Base-by-base conservation (phyloP, 2,329 filamentous ascomycete genomes). In the Colletotrichum liaoningense region DNA sequence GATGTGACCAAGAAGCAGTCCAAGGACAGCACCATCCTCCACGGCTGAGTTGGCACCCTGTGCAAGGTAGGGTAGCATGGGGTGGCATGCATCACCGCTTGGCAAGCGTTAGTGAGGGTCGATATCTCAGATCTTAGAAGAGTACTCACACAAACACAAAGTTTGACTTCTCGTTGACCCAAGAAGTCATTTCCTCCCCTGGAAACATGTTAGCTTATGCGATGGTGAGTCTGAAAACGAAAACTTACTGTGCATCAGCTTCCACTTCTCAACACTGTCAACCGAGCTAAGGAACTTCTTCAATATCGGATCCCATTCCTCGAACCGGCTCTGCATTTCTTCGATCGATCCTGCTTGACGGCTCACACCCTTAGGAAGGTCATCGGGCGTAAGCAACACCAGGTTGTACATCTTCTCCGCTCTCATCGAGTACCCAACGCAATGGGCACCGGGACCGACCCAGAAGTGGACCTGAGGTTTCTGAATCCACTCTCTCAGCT, bases 31-130 rank as follows among this genome's bases (percentile, higher is more conserved):
- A 0, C 91, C 92, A 66, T 94, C 92, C 78, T 94, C 92, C 1
- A 94, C 84, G 0, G 89, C 88, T 0, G 88, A 91, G 77, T 93
- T 93, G 16, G 92, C 92, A 0, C 92, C 92, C 79, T 91, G 92
- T 0, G 89, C 92, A 33, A 91, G 84, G 75, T 90, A 89, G 3
- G 90, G 90, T 2, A 92, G 81, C 90, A 92, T 92, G 0, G 90
- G 88, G 77, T 92, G 91, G 73, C 90, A 92, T 1, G 89, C 84
- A 75, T 93, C 91, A 5, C 91, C 91, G 1, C 83, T 84, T 58
- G 22, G 9, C 30, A 42, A 1, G 4, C 8, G 28, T 84, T 57
- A 77, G 79, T 80, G 30, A 42, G 38, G 1, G 5, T 52, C 12
- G 54, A 22, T 4, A 8, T n/a, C 4, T 24, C 8, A 16, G 1